Evolutionary conservation across 345 rosid genomes (phyloP).

Genomic region (Toxicodendron radicans): DNA sequence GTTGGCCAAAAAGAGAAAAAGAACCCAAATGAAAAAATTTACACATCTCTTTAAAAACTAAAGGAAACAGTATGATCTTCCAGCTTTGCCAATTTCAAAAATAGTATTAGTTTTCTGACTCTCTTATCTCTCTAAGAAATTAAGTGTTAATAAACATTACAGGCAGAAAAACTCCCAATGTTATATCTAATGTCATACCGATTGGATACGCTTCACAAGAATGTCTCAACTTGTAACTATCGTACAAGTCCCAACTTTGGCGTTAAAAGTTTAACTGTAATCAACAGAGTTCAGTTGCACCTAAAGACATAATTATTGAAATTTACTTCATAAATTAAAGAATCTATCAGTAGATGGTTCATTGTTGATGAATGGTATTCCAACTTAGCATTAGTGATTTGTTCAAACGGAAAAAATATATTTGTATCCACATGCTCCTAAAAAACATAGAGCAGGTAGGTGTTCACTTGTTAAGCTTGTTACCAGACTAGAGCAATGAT

Average conservation of each 20-base stretch:
- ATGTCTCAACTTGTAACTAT: not conserved
- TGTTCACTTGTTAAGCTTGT: too few relatives aligned
- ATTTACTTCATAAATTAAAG: not conserved
- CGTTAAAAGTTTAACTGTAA: not conserved
- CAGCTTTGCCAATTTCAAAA: not conserved
- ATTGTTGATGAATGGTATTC: not conserved
- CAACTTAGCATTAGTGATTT: not conserved
- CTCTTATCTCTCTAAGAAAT: not conserved
- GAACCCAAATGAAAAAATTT: not conserved
- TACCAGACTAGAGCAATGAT: too few relatives aligned
- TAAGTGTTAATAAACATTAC: not conserved
- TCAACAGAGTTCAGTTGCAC: not conserved
- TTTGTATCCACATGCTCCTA: too few relatives aligned
- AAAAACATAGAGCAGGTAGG: too few relatives aligned
- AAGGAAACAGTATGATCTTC: not conserved
- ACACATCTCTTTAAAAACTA: not conserved
- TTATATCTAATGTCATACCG: too few relatives aligned
- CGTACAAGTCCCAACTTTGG: not conserved
- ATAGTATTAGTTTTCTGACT: not conserved
- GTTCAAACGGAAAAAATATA: not conserved
- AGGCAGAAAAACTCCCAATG: not conserved
- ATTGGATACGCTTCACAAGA: too few relatives aligned
- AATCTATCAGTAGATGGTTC: not conserved
- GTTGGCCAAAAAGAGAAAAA: too few relatives aligned
- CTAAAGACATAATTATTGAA: not conserved